Evolutionary conservation across 1,284 basidiomycete species (phyloP).

Genomic region (Schizophyllum commune): DNA sequence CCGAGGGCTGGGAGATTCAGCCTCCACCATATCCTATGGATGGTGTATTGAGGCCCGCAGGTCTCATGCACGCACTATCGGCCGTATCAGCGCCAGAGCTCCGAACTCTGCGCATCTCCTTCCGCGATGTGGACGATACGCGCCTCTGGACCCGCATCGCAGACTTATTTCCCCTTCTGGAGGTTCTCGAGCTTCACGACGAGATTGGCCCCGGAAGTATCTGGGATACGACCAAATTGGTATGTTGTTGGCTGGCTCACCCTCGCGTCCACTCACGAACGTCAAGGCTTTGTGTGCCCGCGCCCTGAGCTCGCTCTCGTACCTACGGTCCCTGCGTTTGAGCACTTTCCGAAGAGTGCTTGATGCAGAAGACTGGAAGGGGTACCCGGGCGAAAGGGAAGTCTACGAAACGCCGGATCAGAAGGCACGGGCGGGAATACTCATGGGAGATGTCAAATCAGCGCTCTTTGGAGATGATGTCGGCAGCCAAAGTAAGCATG

Average conservation of each 20-base stretch:
- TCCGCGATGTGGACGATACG: not conserved
- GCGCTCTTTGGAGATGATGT: not conserved
- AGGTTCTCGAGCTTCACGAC: not conserved
- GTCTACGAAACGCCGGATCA: not conserved
- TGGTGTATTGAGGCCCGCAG: not conserved
- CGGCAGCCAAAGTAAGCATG: too few species aligned
- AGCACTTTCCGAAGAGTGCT: not conserved
- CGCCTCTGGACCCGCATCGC: not conserved
- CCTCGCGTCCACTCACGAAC: not conserved
- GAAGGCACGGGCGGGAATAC: not conserved
- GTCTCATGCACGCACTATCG: not conserved
- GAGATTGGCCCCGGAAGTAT: not conserved
- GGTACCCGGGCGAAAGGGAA: not conserved
- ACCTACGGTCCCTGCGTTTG: not conserved
- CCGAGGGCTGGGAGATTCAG: not conserved
- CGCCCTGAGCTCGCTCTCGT: not conserved
- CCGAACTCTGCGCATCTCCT: not conserved
- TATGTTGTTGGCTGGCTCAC: not conserved
- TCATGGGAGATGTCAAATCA: not conserved
- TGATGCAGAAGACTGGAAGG: not conserved
- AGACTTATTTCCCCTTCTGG: not conserved
- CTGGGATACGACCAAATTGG: not conserved
- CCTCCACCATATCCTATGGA: not conserved
- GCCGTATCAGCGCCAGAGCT: not conserved
- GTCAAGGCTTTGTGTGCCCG: not conserved